Percentiles rank a stretch among this genome's conserved stretches.
Conservation (phyloP, 352 stramenopile genomes). For the Phytophthora pluvialis region DNA sequence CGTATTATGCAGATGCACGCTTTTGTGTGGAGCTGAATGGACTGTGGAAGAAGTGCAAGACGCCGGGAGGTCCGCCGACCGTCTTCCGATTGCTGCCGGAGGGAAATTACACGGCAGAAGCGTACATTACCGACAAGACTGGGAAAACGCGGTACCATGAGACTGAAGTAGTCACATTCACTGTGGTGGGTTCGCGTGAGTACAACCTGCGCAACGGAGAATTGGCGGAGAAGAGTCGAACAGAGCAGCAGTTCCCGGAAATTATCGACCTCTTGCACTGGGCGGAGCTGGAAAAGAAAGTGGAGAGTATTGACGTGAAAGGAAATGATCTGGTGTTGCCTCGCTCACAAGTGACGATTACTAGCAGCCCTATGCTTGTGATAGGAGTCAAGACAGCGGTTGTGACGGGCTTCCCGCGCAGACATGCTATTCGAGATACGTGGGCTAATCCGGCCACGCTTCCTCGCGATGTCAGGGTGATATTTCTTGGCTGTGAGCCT, state of each 20-base stretch:
- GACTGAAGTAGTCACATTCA: conserved; percentile 14
- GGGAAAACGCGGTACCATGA: conserved; percentile 5
- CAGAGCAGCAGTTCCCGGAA: conserved; percentile 25
- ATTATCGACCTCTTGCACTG: conserved; percentile 26
- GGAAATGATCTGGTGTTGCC: conserved; percentile 10
- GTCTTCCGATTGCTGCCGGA: conserved; percentile 16
- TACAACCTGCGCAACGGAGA: conserved; percentile 2
- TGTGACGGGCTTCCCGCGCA: conserved; percentile 35
- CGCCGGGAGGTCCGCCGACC: neutral
- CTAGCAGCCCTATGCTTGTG: conserved; percentile 29
- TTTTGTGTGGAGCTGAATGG: conserved; percentile 41
- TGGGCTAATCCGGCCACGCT: conserved; percentile 35
- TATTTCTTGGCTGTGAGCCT: conserved; percentile 42
- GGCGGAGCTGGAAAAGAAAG: conserved; percentile 15
- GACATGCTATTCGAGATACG: conserved; percentile 51
- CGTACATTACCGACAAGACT: conserved; percentile 20
- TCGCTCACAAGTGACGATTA: neutral
- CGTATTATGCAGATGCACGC: conserved; percentile 12
- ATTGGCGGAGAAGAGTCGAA: conserved; percentile 14
- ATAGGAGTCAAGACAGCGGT: conserved; percentile 55
- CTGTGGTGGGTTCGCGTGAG: conserved; percentile 11
- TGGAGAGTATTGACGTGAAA: neutral
- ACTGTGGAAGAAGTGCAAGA: conserved; percentile 25
- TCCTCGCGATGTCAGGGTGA: conserved; percentile 31
- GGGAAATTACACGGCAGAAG: conserved; percentile 30